Evolutionary conservation across 192 early-diverging fungal genomes (phyloP).

Genomic region (Endogone sp.): DNA sequence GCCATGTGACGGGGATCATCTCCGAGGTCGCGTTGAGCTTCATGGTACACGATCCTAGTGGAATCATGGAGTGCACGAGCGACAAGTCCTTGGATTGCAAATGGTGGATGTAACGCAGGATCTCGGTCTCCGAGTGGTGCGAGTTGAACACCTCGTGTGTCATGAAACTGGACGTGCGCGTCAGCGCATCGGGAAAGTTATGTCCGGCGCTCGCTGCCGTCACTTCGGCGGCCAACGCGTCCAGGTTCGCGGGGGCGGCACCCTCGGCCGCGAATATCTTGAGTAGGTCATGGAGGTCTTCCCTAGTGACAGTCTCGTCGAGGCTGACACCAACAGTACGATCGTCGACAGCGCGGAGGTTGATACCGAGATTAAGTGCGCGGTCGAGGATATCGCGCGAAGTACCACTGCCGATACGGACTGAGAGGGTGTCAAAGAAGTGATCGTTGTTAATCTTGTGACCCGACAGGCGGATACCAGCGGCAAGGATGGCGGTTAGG

Average conservation of each 20-base stretch:
- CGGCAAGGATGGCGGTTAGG: conserved; percentile 80
- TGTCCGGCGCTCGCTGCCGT: background rate
- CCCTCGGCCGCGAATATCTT: conserved; percentile 70
- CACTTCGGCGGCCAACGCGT: conserved; percentile 47
- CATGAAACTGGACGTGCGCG: conserved; percentile 73
- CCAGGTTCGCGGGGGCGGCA: conserved; percentile 40
- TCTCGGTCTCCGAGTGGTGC: conserved; percentile 97
- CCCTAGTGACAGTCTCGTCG: conserved; percentile 86
- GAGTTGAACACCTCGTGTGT: conserved; percentile 93
- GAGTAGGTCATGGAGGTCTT: conserved; percentile 78
- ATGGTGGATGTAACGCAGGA: conserved; percentile 94
- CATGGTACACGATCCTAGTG: conserved; percentile 99
- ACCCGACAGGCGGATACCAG: conserved; percentile 68
- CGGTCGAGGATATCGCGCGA: conserved; percentile 64
- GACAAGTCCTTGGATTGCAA: conserved; percentile 98
- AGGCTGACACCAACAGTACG: conserved; percentile 81
- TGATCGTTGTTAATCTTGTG: conserved; percentile 76
- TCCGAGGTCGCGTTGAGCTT: conserved; percentile 99
- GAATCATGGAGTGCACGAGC: conserved; percentile 98
- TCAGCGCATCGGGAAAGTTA: conserved; percentile 55
- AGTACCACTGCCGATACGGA: conserved; percentile 63
- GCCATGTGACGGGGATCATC: conserved; percentile 99
- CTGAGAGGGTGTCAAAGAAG: conserved; percentile 95
- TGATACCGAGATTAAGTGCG: conserved; percentile 76
- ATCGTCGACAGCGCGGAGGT: conserved; percentile 79